Evolutionary conservation across 2,329 filamentous ascomycete genomes (phyloP), one percentile per base, ranked within the genome.

Genomic region (Phyllosticta citribraziliensis): DNA sequence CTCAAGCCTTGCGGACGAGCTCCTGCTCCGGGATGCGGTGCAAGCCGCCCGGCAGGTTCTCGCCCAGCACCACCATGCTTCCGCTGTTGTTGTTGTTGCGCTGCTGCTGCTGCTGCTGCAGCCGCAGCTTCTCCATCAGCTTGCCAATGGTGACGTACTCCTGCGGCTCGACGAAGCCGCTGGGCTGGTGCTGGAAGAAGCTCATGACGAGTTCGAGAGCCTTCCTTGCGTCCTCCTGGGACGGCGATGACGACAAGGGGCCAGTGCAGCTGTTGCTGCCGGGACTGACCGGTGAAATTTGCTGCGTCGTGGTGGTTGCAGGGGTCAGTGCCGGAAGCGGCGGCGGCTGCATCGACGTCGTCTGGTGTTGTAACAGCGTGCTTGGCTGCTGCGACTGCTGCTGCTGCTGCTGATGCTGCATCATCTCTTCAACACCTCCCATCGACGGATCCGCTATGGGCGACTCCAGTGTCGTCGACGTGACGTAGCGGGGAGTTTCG

Each of bases 151-250:
- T 84, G 65, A 89, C 74, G 71, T 88, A 92, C 65, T 97, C 92
- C 67, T 84, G 83, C 55, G 90, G 83, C 69, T 94, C 89, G 17
- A 89, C 84, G 33, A 91, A 82, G 1, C 85, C 87, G 22, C 74
- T 78, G 0, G 86, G 84, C 66, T 88, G 83, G 63, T 86, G 85
- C 67, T 90, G 83, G 71, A 97, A 88, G 70, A 93, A 96, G 63
- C 77, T 87, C 71, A 96, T 82, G 20, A 97, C 84, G 2, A 92
- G 86, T 68, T 93, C 87, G 4, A 95, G 82, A 1, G 92, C 93
- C 57, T 85, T 82, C 50, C 89, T 83, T 3, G 92, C 92, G 72
- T 97, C 91, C 67, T 97, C 91, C 66, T 91, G 88, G 1, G 88
- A 88, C 75, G 82, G 86, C 81, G 56, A 84, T 81, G 51, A 84